phyloP scores from a whole-genome alignment of 2,329 filamentous ascomycete genomes.

The Massarina eburnea region DNA sequence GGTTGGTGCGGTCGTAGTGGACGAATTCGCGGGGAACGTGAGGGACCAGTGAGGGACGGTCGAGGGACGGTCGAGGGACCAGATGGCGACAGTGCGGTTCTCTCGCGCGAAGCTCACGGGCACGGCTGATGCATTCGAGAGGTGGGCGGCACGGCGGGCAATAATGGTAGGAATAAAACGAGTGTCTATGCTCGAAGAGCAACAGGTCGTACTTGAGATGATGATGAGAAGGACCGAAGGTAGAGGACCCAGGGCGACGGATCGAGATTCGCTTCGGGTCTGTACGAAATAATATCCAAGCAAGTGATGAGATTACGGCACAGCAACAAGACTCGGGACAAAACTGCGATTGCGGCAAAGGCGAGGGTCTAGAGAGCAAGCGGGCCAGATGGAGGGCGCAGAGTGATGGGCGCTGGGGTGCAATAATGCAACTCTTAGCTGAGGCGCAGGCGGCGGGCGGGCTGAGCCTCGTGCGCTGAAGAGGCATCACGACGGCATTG shows the following conservation, averaged over 20 bases:
- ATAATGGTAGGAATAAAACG: not conserved
- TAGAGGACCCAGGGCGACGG: not conserved
- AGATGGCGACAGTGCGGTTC: not conserved
- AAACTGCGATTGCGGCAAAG: too few relatives aligned
- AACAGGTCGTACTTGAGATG: not conserved
- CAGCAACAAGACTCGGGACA: not conserved
- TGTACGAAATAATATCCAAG: not conserved
- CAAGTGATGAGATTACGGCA: not conserved
- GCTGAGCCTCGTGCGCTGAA: too few relatives aligned
- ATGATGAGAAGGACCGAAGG: not conserved
- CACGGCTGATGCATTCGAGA: not conserved
- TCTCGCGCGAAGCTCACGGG: not conserved
- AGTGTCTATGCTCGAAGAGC: not conserved
- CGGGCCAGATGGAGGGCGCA: too few relatives aligned
- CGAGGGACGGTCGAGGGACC: not conserved
- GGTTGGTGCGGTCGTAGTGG: conserved; percentile 1
- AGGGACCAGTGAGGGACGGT: not conserved
- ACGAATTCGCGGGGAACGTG: not conserved
- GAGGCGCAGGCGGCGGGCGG: too few relatives aligned
- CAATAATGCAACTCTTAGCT: too few relatives aligned
- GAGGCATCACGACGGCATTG: too few relatives aligned
- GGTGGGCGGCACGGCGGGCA: not conserved
- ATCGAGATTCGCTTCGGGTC: not conserved
- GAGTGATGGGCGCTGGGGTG: too few relatives aligned
- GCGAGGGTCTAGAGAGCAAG: too few relatives aligned